Base-by-base conservation (phyloP, 2,329 filamentous ascomycete genomes). In the Diaporthe humulicola region DNA sequence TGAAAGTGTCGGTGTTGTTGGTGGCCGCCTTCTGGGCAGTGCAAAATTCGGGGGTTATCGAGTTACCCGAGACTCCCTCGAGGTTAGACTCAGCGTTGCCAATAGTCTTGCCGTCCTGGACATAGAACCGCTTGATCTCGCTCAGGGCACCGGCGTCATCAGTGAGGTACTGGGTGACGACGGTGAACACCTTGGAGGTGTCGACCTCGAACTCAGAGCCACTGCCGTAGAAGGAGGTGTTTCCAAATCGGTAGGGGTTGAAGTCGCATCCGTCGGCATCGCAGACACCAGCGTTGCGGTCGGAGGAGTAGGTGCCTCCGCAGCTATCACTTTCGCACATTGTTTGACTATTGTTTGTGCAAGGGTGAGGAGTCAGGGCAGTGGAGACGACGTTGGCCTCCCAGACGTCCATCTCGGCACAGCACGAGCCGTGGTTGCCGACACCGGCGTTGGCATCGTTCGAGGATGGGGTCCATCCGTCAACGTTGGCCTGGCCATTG, bases 181-280 rank as follows among this genome's bases (percentile, higher is more conserved):
- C 90, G 12, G 91, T 93, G 78, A 93, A 82, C 78, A 89, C 88
- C 80, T 87, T 85, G 76, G 82, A 88, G 72, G 91, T 92, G 81
- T 93, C 89, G 78, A 94, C 84, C n/a, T n/a, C n/a, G 81, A 86
- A 86, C 77, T 87, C 86, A 0, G 87, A 83, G 69, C 83, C 84
- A n/a, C 77, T 79, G 70, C 92, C 92, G 85, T 90, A 93, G 86
- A 93, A 94, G 82, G 83, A 84, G 75, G 85, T 85, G 83, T 91
- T 88, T 76, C 92, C 92, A 86, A 90, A 87, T 81, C 92, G 91
- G 89, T 90, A 94, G 52, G 88, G 81, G 88, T 93, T 93, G 88
- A 92, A 93, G 82, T 93, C 92, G 79, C 92, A 94, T 54, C 92
- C 92, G 79, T 93, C 91, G 76, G 91, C 90, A 81, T 94, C 92